These are phyloP conservation scores for Fusarium papillatum DNA, from an alignment of 2,329 filamentous ascomycete genomes.

Conservation along the genomic window DNA sequence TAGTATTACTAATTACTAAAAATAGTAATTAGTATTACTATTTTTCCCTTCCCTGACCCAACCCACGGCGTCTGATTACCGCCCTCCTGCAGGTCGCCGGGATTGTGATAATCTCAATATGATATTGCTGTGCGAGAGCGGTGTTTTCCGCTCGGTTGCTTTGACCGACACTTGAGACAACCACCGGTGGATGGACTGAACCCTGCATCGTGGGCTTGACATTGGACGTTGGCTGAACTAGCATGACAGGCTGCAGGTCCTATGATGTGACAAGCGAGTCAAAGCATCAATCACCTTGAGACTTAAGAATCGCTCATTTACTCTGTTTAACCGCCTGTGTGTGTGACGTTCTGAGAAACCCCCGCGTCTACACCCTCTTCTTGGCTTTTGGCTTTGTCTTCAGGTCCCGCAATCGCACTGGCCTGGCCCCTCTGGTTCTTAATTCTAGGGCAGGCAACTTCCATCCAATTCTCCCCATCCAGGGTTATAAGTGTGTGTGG, in stretches of 20 bases:
- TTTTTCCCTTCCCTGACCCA: neutral
- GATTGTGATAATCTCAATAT: constrained; percentile 21
- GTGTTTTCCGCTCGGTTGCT: neutral
- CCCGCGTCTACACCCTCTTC: constrained; percentile 1
- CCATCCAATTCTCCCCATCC: neutral
- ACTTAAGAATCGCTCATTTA: neutral
- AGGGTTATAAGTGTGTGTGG: neutral
- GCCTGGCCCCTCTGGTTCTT: neutral
- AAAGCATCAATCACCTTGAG: neutral
- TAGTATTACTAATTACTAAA: too few species aligned
- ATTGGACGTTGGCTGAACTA: constrained; percentile 9
- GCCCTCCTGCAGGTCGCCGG: constrained; percentile 28
- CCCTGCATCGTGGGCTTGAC: constrained; percentile 7
- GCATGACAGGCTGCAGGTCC: neutral
- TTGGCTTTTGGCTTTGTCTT: neutral
- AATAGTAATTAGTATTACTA: too few species aligned
- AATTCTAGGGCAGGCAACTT: neutral
- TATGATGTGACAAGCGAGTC: constrained; percentile 13
- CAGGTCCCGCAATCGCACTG: neutral
- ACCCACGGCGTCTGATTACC: constrained; percentile 6
- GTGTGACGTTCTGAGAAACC: neutral
- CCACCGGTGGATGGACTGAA: neutral
- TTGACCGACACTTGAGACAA: constrained; percentile 32
- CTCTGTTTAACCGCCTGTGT: neutral
- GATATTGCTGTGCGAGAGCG: neutral